phyloP scores from a whole-genome alignment of 805 yeast species.

The Yueomyces sp. region DNA sequence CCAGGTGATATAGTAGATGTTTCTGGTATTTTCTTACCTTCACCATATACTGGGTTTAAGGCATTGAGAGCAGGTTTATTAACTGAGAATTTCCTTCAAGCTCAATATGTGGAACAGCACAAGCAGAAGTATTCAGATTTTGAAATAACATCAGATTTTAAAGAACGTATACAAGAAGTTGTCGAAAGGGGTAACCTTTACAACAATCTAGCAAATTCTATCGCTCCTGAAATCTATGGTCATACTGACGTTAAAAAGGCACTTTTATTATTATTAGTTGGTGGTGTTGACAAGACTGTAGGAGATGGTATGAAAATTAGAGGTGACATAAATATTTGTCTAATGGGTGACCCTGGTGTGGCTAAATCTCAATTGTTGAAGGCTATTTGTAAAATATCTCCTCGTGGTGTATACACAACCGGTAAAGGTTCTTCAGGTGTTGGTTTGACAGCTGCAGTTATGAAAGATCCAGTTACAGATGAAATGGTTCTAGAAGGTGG shows the following conservation, averaged over 20 bases:
- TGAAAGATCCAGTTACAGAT: conserved; percentile 98
- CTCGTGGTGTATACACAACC: conserved; percentile 93
- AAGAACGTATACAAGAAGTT: conserved; percentile 38
- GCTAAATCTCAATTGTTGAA: conserved; percentile 94
- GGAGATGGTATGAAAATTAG: conserved; percentile 96
- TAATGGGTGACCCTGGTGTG: conserved; percentile 99
- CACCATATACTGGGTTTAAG: conserved; percentile 90
- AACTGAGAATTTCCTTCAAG: conserved; percentile 87
- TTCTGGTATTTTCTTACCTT: conserved; percentile 83
- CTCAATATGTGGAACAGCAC: conserved; percentile 75
- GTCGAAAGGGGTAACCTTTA: conserved; percentile 57
- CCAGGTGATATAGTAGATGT: conserved; percentile 96
- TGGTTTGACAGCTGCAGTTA: conserved; percentile 96
- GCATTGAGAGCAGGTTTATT: conserved; percentile 87
- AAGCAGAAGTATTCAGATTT: conserved; percentile 74
- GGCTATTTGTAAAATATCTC: conserved; percentile 83
- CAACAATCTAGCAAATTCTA: conserved; percentile 67
- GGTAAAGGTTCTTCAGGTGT: conserved; percentile 99
- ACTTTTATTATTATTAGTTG: conserved; percentile 66
- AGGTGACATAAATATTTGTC: conserved; percentile 90
- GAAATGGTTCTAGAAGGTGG: conserved; percentile 98
- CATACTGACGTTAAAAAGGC: conserved; percentile 91
- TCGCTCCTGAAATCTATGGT: conserved; percentile 97
- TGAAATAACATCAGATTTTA: conserved; percentile 36
- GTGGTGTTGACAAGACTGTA: conserved; percentile 89